Base-by-base conservation (phyloP, 2,329 filamentous ascomycete genomes). In the Plenodomus lindquistii region DNA sequence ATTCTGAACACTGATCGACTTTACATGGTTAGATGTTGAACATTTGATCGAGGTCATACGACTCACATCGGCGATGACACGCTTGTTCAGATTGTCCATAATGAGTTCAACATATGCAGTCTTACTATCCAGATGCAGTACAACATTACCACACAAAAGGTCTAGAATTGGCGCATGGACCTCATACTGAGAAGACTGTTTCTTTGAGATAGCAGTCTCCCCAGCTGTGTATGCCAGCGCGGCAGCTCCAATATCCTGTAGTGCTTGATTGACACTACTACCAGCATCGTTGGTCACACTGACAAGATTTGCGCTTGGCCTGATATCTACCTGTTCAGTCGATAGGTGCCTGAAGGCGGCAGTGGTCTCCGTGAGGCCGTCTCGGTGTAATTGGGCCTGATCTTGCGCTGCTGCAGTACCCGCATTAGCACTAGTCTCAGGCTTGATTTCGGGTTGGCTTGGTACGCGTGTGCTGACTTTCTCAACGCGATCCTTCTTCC, bases 291-390 rank as follows among this genome's bases (percentile, higher is more conserved):
- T n/a, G n/a, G n/a, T n/a, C n/a, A n/a, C n/a, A n/a, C n/a, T n/a
- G n/a, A n/a, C n/a, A n/a, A n/a, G n/a, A n/a, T n/a, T n/a, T n/a
- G n/a, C n/a, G n/a, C n/a, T 4, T 35, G 4, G 11, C 37, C 21
- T 24, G 7, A 22, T 3, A 3, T 40, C 41, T 16, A 13, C 10
- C 16, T 51, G 19, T 18, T 52, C 40, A 11, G 45, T 49, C 10
- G 46, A 50, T 10, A 43, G 24, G 10, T 46, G 29, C 9, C 40
- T 37, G 18, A 46, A 38, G 18, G 41, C 34, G 35, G 9, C 27
- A 22, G 37, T 40, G 27, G 41, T 20, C 24, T 35, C 22, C 8
- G 15, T 17, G 15, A 37, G 10, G 7, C 4, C 11, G 3, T 27
- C n/a, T 15, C 5, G 24, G 13, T 19, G 7, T 15, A n/a, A 1